These are phyloP conservation scores for Dimargaris xerosporica DNA, from an alignment of 192 early-diverging fungal species.

Conservation along the genomic window DNA sequence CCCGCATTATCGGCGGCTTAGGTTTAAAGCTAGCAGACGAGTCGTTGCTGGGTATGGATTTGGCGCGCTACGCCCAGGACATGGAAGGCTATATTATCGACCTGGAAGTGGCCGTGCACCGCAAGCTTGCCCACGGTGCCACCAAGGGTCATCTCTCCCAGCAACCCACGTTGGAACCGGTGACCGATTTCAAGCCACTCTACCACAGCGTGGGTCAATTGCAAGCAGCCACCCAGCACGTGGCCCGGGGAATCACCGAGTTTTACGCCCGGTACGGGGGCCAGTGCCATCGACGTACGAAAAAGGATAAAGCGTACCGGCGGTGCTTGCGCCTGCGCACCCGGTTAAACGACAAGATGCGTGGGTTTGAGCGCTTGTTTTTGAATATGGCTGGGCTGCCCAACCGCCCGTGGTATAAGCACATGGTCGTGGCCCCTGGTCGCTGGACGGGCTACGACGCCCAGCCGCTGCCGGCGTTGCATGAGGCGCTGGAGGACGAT, in stretches of 20 bases:
- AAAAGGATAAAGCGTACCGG: not conserved
- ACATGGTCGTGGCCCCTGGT: constrained; percentile 39
- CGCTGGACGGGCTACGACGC: constrained; percentile 32
- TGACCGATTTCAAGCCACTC: constrained; percentile 8
- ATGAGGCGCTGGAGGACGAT: constrained; percentile 28
- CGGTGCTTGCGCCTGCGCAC: constrained; percentile 22
- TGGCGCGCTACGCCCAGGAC: constrained; percentile 29
- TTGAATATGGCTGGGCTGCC: constrained; percentile 37
- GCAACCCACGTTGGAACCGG: constrained; percentile 19
- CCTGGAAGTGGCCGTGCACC: constrained; percentile 18
- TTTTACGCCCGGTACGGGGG: constrained; percentile 22
- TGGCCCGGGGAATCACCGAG: constrained; percentile 19
- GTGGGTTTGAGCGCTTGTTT: constrained; percentile 37
- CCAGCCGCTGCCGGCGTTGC: constrained; percentile 36
- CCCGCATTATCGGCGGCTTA: constrained; percentile 30
- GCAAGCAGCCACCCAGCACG: constrained; percentile 12
- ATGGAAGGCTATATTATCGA: constrained; percentile 24
- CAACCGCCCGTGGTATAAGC: constrained; percentile 44
- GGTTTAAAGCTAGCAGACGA: constrained; percentile 29
- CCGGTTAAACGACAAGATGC: constrained; percentile 30
- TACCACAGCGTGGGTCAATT: constrained; percentile 11
- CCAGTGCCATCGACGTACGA: constrained; percentile 19
- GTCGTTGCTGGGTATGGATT: constrained; percentile 25
- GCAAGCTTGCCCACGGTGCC: not conserved
- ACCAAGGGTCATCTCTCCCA: constrained; percentile 15